Conservation (phyloP, 2,329 filamentous ascomycete genomes). For the Stemphylium vesicarium region DNA sequence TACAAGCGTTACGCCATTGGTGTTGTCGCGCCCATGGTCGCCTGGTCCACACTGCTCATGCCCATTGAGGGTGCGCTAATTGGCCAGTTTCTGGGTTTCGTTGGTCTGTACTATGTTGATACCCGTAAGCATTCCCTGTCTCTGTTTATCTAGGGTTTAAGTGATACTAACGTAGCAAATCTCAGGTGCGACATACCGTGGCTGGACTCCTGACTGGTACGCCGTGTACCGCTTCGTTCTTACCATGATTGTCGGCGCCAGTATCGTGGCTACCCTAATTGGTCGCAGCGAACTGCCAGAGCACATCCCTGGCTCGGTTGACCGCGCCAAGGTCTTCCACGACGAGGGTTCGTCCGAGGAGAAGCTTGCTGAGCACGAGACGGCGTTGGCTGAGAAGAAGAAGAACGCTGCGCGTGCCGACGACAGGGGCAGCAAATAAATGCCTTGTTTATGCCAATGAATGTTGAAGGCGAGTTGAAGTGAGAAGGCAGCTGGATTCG, state of each 20-base stretch:
- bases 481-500: neutral
- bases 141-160: neutral
- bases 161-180: neutral
- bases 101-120: conserved; percentile 84
- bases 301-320: conserved; percentile 53
- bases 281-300: conserved; percentile 78
- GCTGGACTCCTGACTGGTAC: conserved; percentile 88
- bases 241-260: conserved; percentile 84
- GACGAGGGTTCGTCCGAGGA: conserved; percentile 33
- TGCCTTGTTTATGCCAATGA: neutral
- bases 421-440: conserved; percentile 17
- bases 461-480: neutral
- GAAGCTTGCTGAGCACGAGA: conserved; percentile 41
- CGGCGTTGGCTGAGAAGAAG: conserved; percentile 27
- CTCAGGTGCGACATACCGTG: conserved; percentile 66
- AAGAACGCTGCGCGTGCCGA: conserved; percentile 32
- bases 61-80: conserved; percentile 86
- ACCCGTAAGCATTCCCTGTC: conserved; percentile 42
- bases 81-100: conserved; percentile 84
- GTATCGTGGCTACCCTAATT: conserved; percentile 80
- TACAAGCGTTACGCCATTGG: conserved; percentile 85
- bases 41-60: conserved; percentile 89
- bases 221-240: conserved; percentile 88
- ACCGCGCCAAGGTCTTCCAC: conserved; percentile 59
- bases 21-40: conserved; percentile 76